phyloP scores from a whole-genome alignment of 1,284 basidiomycete species.

The Ustilago lituana region DNA sequence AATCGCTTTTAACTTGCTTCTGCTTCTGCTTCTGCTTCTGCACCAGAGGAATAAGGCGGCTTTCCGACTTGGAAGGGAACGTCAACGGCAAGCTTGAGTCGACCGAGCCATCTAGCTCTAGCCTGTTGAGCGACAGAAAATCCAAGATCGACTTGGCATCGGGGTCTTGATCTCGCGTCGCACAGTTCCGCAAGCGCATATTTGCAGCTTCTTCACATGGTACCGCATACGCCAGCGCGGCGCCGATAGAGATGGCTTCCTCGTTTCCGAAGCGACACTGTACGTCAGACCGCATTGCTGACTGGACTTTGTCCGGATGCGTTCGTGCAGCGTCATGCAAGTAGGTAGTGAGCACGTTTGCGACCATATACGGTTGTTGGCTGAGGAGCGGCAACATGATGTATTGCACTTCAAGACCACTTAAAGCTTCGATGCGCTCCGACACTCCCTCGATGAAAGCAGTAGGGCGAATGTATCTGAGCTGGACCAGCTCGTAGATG shows the following conservation, averaged over 20 bases:
- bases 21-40: slow-evolving; percentile 8
- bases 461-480: slow-evolving; percentile 7
- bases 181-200: neutral
- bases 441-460: slow-evolving; percentile 27
- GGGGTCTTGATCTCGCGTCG: slow-evolving; percentile 1
- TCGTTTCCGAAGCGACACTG: slow-evolving; percentile 1
- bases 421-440: slow-evolving; percentile 24
- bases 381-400: slow-evolving; percentile 23
- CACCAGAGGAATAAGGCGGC: slow-evolving; percentile 9
- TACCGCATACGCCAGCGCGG: slow-evolving; percentile 16
- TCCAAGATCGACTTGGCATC: slow-evolving; percentile 23
- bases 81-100: slow-evolving; percentile 2
- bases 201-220: slow-evolving; percentile 8
- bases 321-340: slow-evolving; percentile 10
- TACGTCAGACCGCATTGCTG: neutral
- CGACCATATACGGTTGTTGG: slow-evolving; percentile 10
- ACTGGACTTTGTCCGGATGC: slow-evolving; percentile 13
- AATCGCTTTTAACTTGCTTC: slow-evolving; percentile 2
- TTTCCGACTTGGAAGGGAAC: slow-evolving; percentile 13
- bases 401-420: slow-evolving; percentile 7
- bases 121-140: slow-evolving; percentile 21
- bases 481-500: slow-evolving; percentile 20
- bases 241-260: neutral
- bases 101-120: slow-evolving; percentile 18
- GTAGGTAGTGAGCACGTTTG: slow-evolving; percentile 11